phyloP scores from a whole-genome alignment of 2,329 filamentous ascomycete genomes.

The Colletotrichum chlorophyti region DNA sequence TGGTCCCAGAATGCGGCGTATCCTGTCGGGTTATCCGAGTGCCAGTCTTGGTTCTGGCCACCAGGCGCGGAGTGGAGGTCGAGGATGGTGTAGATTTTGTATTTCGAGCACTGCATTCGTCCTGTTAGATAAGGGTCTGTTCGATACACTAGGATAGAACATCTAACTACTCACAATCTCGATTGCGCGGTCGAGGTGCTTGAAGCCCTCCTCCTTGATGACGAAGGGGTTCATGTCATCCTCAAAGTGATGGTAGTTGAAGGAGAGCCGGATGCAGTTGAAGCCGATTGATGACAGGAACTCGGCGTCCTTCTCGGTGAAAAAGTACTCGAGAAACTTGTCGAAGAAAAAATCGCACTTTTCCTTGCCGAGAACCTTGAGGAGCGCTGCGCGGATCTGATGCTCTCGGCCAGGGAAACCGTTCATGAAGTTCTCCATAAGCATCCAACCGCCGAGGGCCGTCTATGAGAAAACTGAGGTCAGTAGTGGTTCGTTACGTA shows the following conservation, averaged over 20 bases:
- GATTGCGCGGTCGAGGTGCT: constrained; percentile 55
- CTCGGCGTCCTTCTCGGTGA: constrained; percentile 62
- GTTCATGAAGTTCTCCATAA: constrained; percentile 69
- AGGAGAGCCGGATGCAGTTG: constrained; percentile 65
- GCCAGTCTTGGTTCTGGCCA: constrained; percentile 57
- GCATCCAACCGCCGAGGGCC: constrained; percentile 40
- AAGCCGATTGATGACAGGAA: constrained; percentile 62
- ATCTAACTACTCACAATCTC: constrained; percentile 43
- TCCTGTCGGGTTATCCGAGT: constrained; percentile 45
- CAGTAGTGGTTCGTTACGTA: neutral
- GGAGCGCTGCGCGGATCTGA: constrained; percentile 60
- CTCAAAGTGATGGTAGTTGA: constrained; percentile 66
- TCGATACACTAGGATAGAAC: too few relatives aligned
- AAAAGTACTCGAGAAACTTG: constrained; percentile 63
- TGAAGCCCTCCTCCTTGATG: constrained; percentile 55
- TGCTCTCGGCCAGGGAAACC: constrained; percentile 66
- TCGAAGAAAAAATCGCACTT: constrained; percentile 68
- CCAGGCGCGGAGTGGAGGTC: constrained; percentile 53
- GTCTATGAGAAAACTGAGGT: constrained; percentile 21
- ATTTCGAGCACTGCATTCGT: constrained; percentile 38
- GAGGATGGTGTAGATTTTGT: constrained; percentile 52
- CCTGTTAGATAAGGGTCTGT: too few relatives aligned
- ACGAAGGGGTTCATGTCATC: constrained; percentile 57
- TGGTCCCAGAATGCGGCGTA: constrained; percentile 54
- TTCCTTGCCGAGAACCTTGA: constrained; percentile 58